Conservation (phyloP, 106 monocot species). For the Posidonia australis region DNA sequence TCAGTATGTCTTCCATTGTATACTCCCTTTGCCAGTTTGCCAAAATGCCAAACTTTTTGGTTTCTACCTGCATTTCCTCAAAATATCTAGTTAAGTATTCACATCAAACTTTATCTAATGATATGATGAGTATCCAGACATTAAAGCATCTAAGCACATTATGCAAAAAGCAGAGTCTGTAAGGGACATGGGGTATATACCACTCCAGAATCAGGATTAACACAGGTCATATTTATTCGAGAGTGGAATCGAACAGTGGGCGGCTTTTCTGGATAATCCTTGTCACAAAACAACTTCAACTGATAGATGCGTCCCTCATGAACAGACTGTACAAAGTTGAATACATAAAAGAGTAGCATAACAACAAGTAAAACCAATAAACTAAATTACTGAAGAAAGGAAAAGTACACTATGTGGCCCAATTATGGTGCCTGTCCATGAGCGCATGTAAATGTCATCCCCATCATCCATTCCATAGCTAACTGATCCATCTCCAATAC, state of each 20-base stretch:
- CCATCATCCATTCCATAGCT: conserved; percentile 25
- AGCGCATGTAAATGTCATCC: conserved; percentile 27
- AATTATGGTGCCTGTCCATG: conserved; percentile 24
- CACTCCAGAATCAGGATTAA: conserved; percentile 13
- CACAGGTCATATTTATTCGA: conserved; percentile 11
- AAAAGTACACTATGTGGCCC: conserved; percentile 19
- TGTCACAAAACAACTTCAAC: conserved; percentile 12
- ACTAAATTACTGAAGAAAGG: too few relatives aligned
- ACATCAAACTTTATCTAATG: too few relatives aligned
- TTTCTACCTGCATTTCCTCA: conserved; percentile 22
- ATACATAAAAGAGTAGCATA: too few relatives aligned
- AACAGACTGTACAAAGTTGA: too few relatives aligned
- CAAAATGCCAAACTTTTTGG: conserved; percentile 15
- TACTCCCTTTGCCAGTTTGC: conserved; percentile 22
- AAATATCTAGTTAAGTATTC: too few relatives aligned
- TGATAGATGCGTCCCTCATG: conserved; percentile 16
- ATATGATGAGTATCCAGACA: too few relatives aligned
- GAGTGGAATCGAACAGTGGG: conserved; percentile 15
- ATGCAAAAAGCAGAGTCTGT: not conserved
- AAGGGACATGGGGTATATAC: not conserved
- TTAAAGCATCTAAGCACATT: too few relatives aligned
- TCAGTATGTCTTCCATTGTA: conserved; percentile 24
- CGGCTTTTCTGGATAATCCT: conserved; percentile 13
- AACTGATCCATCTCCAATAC: conserved; percentile 54
- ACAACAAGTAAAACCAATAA: too few relatives aligned